Base-by-base conservation (phyloP, 2,329 filamentous ascomycete genomes). In the Trichophyton simii region DNA sequence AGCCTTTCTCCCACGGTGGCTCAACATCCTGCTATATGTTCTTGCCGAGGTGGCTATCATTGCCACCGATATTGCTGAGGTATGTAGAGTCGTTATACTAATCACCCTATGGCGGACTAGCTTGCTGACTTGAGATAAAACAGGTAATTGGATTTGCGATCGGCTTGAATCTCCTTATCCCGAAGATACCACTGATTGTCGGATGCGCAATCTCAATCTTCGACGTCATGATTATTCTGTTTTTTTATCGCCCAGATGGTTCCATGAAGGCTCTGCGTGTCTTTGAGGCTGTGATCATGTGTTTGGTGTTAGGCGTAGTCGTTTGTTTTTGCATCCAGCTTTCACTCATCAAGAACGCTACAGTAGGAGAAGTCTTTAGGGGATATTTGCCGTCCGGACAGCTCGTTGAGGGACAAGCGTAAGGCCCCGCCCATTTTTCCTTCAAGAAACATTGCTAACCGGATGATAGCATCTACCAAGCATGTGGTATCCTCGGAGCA, bases 61-160 rank as follows among this genome's bases (percentile, higher is more conserved):
- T 60, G 86, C 86, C 0, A 88, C 86, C 0, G 86, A 88, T 69
- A 83, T 88, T 65, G 85, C 85, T 61, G 85, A 88, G 73, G 82
- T 81, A 67, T 65, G 73, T 66, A 25, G 3, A 20, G 8, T 20
- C n/a, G 9, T 7, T 5, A 1, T 36, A 28, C 22, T 58, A n/a
- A 20, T 38, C 50, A 5, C n/a, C 28, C 60, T 57, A 31, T 52
- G 11, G 6, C 28, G 2, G 34, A 28, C 18, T 1, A 20, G 52
- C n/a, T 9, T 6, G 7, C n/a, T 48, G 41, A 41, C 7, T 63
- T 55, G 7, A 34, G 59, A 55, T 64, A n/a, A 34, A 59, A 55
- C 64, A 78, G 78, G 80, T 83, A 59, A 78, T 83, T 65, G 81
- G 81, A 48, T 80, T 79, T 7, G 81, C 81, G 7, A 83, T 83